Evolutionary conservation across 495 filamentous ascomycete genomes (phyloP), one percentile per base, ranked within the genome.

Genomic region (Talaromyces ruber): DNA sequence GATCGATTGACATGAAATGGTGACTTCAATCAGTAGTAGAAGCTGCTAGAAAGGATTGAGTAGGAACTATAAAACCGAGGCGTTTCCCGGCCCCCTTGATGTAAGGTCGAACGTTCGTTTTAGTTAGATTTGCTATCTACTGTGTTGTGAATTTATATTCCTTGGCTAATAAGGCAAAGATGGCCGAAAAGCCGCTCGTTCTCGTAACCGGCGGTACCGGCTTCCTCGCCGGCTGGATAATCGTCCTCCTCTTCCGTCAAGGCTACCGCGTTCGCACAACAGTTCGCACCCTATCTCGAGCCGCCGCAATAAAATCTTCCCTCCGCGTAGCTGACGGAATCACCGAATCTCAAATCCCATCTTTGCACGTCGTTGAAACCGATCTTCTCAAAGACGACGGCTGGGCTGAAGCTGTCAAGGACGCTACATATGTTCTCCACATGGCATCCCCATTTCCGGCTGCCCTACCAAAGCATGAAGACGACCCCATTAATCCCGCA

Each of bases 321-420:
- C 58, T 60, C 12, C 58, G 39, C 39, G 34, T 25, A 21, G 58
- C 58, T 4, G 25, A 18, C 24, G 34, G 34, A 1, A 60, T 60
- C 25, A 30, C 24, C 34, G 58, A 60, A 30, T 6, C n/a, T 1
- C 18, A 60, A 30, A 51, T 60, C 12, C 18, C 58, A 25, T 60
- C 58, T 5, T 18, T 66, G 60, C 29, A 72, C 71, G 29, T 74
- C 65, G 37, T 72, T 66, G 34, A 70, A 53, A 2, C 66, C 56
- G 26, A 76, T 71, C 18, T 71, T 63, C 52, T 78, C 72, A 57
- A 73, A 71, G 22, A 68, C 51, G 39, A n/a, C 0, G 58, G 58
- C 16, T 60, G 58, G 58, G 12, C 24, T 9, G 58, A 60, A 24
- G 58, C 58, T 2, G 28, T 60, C 21, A 60, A 60, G 24, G 39